phyloP scores from a whole-genome alignment of 2,329 filamentous ascomycete species.

The Epichloe amarillans region DNA sequence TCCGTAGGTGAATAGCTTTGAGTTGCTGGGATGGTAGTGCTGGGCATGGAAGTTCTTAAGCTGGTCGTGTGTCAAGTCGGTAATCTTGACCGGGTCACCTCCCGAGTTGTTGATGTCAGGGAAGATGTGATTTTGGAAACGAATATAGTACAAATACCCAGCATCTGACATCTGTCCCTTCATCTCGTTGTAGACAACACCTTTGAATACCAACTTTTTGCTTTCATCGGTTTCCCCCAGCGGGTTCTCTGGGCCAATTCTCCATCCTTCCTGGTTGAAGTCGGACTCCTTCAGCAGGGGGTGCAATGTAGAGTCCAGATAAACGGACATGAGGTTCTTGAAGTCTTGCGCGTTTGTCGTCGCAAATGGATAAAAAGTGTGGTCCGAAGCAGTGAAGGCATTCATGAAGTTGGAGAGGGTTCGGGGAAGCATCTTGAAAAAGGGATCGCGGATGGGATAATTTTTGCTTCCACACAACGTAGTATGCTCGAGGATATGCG shows the following conservation, averaged over 20 bases:
- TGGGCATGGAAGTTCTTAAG: constrained; percentile 77
- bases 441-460: constrained; percentile 93
- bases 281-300: constrained; percentile 82
- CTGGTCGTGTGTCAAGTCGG: constrained; percentile 84
- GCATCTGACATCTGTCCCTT: constrained; percentile 98
- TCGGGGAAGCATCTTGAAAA: constrained; percentile 99
- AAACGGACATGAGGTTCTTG: constrained; percentile 90
- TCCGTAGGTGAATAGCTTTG: constrained; percentile 90
- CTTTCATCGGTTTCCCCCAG: constrained; percentile 45
- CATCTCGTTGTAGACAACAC: constrained; percentile 99
- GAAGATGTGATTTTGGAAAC: constrained; percentile 88
- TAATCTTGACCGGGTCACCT: constrained; percentile 91
- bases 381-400: constrained; percentile 89
- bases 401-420: constrained; percentile 99
- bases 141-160: constrained; percentile 89
- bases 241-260: constrained; percentile 84
- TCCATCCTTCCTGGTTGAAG: constrained; percentile 94
- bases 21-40: constrained; percentile 96
- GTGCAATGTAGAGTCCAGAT: constrained; percentile 85
- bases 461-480: constrained; percentile 96
- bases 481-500: constrained; percentile 95
- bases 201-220: constrained; percentile 79
- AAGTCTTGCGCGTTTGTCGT: constrained; percentile 94
- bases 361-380: constrained; percentile 95
- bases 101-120: constrained; percentile 93